Conservation (phyloP, 495 filamentous ascomycete genomes). For the Amphirosellinia nigrospora region DNA sequence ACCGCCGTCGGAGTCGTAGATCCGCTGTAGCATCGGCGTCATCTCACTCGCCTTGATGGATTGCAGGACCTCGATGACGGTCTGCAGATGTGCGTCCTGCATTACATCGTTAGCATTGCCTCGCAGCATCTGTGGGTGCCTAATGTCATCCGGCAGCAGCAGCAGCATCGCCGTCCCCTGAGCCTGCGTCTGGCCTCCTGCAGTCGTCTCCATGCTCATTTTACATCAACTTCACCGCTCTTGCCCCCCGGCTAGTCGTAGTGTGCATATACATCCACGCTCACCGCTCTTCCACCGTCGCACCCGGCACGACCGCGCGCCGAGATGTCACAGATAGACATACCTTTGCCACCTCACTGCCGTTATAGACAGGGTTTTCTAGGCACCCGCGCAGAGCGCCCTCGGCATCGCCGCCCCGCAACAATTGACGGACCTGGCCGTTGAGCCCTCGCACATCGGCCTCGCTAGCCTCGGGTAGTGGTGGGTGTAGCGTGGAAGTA, state of each 20-base stretch:
- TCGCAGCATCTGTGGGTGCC: not conserved
- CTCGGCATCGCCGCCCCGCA: conserved; percentile 83
- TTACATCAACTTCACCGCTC: conserved; percentile 21
- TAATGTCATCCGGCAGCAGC: not conserved
- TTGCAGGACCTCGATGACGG: conserved; percentile 85
- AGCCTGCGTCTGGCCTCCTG: conserved; percentile 5
- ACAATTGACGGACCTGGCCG: conserved; percentile 80
- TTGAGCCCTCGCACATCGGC: conserved; percentile 75
- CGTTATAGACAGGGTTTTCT: conserved; percentile 66
- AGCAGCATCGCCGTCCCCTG: conserved; percentile 11
- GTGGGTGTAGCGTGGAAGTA: conserved; percentile 74
- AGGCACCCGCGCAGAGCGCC: conserved; percentile 80
- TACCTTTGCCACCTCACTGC: conserved; percentile 76
- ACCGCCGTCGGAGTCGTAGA: conserved; percentile 73
- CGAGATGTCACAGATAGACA: conserved; percentile 26
- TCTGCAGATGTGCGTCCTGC: conserved; percentile 76
- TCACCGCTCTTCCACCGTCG: conserved; percentile 27
- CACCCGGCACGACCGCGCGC: conserved; percentile 2
- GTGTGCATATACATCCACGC: conserved; percentile 12
- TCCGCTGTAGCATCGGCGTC: conserved; percentile 78
- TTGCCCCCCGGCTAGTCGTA: not conserved
- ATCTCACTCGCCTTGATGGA: conserved; percentile 90
- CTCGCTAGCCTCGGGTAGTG: conserved; percentile 69
- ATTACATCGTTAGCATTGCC: conserved; percentile 37
- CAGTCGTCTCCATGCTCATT: not conserved